These are phyloP conservation scores for Diaporthe vaccinii DNA, from an alignment of 2,329 filamentous ascomycete genomes.

Conservation along the genomic window DNA sequence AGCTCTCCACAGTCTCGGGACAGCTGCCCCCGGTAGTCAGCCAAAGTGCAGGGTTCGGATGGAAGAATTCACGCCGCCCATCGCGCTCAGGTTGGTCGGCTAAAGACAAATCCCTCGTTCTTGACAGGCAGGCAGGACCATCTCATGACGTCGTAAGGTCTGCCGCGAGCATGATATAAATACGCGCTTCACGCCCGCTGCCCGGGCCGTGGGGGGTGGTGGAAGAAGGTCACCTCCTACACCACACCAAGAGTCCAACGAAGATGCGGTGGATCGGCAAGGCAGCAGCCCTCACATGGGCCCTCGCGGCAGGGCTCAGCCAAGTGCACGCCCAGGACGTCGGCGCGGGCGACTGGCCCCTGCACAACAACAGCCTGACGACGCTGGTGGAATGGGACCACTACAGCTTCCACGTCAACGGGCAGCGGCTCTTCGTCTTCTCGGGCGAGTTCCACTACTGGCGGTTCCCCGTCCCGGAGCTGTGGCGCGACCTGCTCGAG, in stretches of 20 bases:
- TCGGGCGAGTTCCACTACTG: conserved; percentile 60
- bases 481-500: conserved; percentile 58
- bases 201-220: background rate
- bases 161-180: conserved; percentile 18
- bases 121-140: background rate
- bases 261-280: conserved; percentile 28
- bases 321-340: conserved; percentile 23
- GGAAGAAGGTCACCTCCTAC: background rate
- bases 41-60: conserved; percentile 30
- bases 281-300: conserved; percentile 33
- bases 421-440: conserved; percentile 57
- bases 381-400: conserved; percentile 51
- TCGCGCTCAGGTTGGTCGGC: conserved; percentile 15
- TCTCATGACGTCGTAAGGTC: conserved; percentile 4
- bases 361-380: conserved; percentile 43
- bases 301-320: conserved; percentile 29
- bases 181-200: background rate
- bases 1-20: conserved; percentile 33
- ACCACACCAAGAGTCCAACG: conserved; percentile 1
- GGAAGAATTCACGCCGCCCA: conserved; percentile 30
- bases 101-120: background rate
- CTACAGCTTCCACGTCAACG: conserved; percentile 57
- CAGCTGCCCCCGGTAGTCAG: conserved; percentile 30
- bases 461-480: conserved; percentile 55
- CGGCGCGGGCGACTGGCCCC: conserved; percentile 41